phyloP scores from a whole-genome alignment of 2,329 filamentous ascomycete species.

The Sclerotinia trifoliorum region DNA sequence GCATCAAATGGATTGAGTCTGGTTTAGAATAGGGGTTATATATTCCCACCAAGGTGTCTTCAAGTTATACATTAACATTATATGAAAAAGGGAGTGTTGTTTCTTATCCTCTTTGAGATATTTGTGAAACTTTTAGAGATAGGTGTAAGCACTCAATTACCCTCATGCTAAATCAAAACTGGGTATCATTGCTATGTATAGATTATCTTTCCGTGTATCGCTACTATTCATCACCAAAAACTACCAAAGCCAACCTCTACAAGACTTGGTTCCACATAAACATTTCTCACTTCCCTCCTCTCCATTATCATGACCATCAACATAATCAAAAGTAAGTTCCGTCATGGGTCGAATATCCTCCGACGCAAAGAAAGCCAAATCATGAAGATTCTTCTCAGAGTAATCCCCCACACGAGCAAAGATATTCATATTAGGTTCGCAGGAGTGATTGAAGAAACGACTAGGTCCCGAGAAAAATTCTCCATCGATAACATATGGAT shows the following conservation, averaged over 20 bases:
- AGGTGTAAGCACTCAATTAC: background rate
- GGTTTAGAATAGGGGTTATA: no score
- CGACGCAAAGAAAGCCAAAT: constrained; percentile 73
- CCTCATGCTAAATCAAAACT: background rate
- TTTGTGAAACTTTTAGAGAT: no score
- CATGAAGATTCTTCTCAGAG: constrained; percentile 70
- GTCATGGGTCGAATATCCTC: constrained; percentile 62
- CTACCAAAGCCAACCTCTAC: constrained; percentile 68
- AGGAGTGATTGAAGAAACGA: constrained; percentile 81
- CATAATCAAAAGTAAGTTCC: constrained; percentile 79
- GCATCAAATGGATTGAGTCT: no score
- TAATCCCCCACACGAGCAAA: constrained; percentile 78
- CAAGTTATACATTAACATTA: no score
- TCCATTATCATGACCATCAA: constrained; percentile 58
- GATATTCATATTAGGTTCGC: constrained; percentile 74
- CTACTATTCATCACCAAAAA: background rate
- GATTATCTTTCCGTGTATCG: background rate
- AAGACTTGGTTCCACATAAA: constrained; percentile 63
- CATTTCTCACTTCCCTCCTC: constrained; percentile 47
- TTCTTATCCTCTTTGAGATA: no score
- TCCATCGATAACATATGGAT: constrained; percentile 64
- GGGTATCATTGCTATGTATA: background rate
- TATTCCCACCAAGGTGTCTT: no score
- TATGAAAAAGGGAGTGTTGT: no score
- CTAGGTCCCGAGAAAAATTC: constrained; percentile 77